Percentiles rank a stretch among this genome's conserved stretches.
Conservation (phyloP, 2,329 filamentous ascomycete genomes). For the Aspergillus sp. region DNA sequence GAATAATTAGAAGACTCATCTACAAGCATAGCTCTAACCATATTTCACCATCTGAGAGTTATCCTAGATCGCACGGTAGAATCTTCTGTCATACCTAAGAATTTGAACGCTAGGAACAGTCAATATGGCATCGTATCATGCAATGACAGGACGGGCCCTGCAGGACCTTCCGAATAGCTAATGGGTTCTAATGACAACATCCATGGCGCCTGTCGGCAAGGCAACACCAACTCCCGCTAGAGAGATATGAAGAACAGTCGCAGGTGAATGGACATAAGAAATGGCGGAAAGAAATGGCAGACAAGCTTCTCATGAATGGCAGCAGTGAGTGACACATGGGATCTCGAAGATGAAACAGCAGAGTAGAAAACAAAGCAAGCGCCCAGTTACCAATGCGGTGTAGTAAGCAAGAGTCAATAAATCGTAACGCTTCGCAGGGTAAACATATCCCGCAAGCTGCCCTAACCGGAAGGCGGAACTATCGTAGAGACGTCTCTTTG, state of each 20-base stretch:
- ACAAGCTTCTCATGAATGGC: constrained; percentile 16
- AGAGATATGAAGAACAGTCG: constrained; percentile 22
- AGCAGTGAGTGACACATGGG: constrained; percentile 6
- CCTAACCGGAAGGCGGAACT: constrained; percentile 3
- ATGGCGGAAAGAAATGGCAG: no score
- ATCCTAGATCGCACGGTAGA: no score
- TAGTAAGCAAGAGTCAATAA: constrained; percentile 16
- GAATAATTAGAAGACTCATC: background rate
- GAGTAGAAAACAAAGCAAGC: constrained; percentile 14
- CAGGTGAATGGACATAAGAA: constrained; percentile 15
- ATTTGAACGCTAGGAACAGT: background rate
- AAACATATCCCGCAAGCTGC: constrained; percentile 5
- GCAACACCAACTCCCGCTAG: constrained; percentile 35
- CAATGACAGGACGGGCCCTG: constrained; percentile 8
- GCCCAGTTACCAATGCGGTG: constrained; percentile 32
- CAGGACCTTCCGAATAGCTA: constrained; percentile 11
- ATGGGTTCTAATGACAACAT: constrained; percentile 15
- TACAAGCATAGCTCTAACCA: background rate
- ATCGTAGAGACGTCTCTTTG: constrained; percentile 17
- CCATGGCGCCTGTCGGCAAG: constrained; percentile 18
- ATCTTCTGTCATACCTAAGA: no score
- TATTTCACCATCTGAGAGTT: no score
- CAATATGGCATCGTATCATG: constrained; percentile 3
- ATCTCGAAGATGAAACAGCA: constrained; percentile 4
- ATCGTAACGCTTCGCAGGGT: constrained; percentile 24